Percentiles rank a stretch among this genome's conserved stretches.
Evolutionary conservation across 371 early-diverging fungal species (phyloP).

Genomic region (Fennellomyces sp.): DNA sequence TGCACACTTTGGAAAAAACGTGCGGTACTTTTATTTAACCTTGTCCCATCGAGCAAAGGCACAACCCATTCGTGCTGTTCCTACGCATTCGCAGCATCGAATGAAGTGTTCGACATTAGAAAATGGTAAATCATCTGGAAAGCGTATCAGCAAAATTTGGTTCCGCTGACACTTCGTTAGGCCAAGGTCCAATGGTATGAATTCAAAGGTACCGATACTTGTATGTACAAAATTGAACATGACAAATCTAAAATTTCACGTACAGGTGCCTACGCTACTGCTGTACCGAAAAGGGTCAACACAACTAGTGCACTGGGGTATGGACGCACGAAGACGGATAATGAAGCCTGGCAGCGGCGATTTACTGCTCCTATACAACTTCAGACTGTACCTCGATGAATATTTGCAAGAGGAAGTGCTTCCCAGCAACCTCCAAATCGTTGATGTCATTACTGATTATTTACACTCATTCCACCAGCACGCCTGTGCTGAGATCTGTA

Average conservation of each 20-base stretch:
- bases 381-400: conserved; percentile 61
- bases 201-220: conserved; percentile 43
- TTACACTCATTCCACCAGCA: conserved; percentile 55
- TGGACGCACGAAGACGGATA: conserved; percentile 58
- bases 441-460: conserved; percentile 61
- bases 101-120: conserved; percentile 51
- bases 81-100: conserved; percentile 49
- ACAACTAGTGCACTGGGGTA: conserved; percentile 57
- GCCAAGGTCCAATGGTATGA: conserved; percentile 48
- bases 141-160: background rate
- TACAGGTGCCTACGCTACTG: conserved; percentile 46
- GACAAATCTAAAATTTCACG: background rate
- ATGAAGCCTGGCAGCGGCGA: conserved; percentile 57
- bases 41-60: conserved; percentile 18
- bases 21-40: background rate
- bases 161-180: conserved; percentile 13
- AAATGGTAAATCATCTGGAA: conserved; percentile 30
- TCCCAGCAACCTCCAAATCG: conserved; percentile 53
- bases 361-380: conserved; percentile 56
- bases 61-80: conserved; percentile 48
- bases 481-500: conserved; percentile 54
- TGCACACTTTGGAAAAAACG: background rate
- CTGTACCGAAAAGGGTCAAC: conserved; percentile 49
- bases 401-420: conserved; percentile 52
- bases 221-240: background rate